phyloP scores from a whole-genome alignment of 345 rosid species.

The Salix purpurea region DNA sequence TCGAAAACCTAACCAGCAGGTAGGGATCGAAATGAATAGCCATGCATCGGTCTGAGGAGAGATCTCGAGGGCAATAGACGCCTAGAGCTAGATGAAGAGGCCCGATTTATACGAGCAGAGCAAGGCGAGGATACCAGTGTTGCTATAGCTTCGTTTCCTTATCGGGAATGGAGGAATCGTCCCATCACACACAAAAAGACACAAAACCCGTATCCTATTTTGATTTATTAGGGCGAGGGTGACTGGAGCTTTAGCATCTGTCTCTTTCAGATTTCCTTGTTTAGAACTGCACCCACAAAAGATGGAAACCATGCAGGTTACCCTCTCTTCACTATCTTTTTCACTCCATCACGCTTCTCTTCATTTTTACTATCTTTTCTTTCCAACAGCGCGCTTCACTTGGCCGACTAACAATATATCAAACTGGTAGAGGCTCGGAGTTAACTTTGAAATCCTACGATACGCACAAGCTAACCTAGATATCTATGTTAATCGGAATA shows the following conservation, averaged over 20 bases:
- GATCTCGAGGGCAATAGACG: constrained; percentile 32
- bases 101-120: constrained; percentile 67
- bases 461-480: accelerated
- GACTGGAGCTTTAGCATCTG: constrained; percentile 57
- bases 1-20: neutral
- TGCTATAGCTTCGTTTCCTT: constrained; percentile 40
- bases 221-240: constrained; percentile 31
- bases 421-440: too few relatives aligned
- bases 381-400: neutral
- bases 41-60: constrained; percentile 23
- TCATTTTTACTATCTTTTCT: neutral
- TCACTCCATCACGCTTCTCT: neutral
- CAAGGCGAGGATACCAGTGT: constrained; percentile 43
- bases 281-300: constrained; percentile 80
- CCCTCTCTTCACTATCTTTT: constrained; percentile 48
- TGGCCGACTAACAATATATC: too few relatives aligned
- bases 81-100: constrained; percentile 36
- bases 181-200: constrained; percentile 53
- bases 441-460: too few relatives aligned
- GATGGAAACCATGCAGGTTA: constrained; percentile 49
- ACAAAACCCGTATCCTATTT: constrained; percentile 3
- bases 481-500: too few relatives aligned
- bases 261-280: constrained; percentile 61
- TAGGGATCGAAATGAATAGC: neutral
- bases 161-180: constrained; percentile 59